These are phyloP conservation scores for Prunus mongolica DNA, from an alignment of 306 rosid species.

Conservation along the genomic window DNA sequence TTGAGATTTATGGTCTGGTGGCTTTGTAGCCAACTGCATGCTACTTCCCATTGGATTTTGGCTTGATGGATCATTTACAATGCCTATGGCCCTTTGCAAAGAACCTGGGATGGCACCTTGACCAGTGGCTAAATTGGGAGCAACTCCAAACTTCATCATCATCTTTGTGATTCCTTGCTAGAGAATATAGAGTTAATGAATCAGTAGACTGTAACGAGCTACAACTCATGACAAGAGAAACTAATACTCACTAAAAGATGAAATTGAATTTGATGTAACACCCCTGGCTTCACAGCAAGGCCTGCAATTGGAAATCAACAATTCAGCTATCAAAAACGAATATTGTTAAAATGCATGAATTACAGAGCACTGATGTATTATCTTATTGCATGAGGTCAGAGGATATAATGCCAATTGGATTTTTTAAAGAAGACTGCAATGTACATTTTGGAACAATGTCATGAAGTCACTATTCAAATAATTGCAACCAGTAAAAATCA, in stretches of 20 bases:
- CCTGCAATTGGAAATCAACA: constrained; percentile 46
- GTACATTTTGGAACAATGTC: background rate
- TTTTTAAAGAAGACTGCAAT: background rate
- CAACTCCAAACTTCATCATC: constrained; percentile 66
- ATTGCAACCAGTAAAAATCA: background rate
- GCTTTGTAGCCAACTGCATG: constrained; percentile 41
- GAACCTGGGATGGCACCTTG: constrained; percentile 55
- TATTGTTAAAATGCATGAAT: background rate
- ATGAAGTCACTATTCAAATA: background rate
- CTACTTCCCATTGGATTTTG: constrained; percentile 47
- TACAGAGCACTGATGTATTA: background rate
- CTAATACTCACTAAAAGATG: constrained; percentile 51
- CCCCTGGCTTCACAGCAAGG: constrained; percentile 77
- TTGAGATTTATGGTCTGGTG: constrained; percentile 38
- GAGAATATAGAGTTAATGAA: constrained; percentile 24
- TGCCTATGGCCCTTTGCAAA: constrained; percentile 46
- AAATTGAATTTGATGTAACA: constrained; percentile 67
- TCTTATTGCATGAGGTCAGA: background rate
- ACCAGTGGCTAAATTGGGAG: constrained; percentile 45
- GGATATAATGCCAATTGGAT: background rate
- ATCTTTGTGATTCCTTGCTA: constrained; percentile 66
- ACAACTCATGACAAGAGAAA: constrained; percentile 19
- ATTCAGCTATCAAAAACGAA: constrained; percentile 10
- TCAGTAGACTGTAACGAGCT: constrained; percentile 12
- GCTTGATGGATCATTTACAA: constrained; percentile 26